phyloP scores from a whole-genome alignment of 75 land plant species.

The Selaginella tamariscina region DNA sequence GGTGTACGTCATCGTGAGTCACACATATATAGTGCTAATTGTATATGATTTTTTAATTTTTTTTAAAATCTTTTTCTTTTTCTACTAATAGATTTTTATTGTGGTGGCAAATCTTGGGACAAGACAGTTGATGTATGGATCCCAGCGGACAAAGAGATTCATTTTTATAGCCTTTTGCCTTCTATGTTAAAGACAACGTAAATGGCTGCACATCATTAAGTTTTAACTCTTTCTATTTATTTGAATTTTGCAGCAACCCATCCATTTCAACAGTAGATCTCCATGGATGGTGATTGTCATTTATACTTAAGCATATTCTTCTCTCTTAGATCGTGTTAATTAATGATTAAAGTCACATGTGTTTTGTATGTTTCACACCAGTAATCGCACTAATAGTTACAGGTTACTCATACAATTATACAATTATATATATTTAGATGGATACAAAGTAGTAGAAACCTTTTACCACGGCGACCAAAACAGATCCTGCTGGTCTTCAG shows the following conservation, averaged over 20 bases:
- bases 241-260: too few species aligned
- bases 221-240: too few species aligned
- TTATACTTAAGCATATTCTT: background rate
- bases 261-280: background rate
- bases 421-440: background rate
- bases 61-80: too few species aligned
- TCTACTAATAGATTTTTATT: too few species aligned
- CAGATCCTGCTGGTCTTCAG: background rate
- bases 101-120: background rate
- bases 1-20: too few species aligned
- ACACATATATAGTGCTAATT: too few species aligned
- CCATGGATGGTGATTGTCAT: background rate
- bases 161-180: background rate
- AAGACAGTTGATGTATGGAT: background rate
- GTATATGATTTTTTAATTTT: too few species aligned
- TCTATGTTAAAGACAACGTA: background rate
- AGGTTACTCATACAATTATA: background rate
- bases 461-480: background rate
- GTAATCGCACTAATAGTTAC: background rate
- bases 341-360: too few species aligned
- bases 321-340: background rate
- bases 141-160: background rate
- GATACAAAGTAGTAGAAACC: background rate
- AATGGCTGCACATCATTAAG: background rate
- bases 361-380: background rate